These are phyloP conservation scores for Spiraea crenata DNA, from an alignment of 331 rosid species.

Conservation along the genomic window DNA sequence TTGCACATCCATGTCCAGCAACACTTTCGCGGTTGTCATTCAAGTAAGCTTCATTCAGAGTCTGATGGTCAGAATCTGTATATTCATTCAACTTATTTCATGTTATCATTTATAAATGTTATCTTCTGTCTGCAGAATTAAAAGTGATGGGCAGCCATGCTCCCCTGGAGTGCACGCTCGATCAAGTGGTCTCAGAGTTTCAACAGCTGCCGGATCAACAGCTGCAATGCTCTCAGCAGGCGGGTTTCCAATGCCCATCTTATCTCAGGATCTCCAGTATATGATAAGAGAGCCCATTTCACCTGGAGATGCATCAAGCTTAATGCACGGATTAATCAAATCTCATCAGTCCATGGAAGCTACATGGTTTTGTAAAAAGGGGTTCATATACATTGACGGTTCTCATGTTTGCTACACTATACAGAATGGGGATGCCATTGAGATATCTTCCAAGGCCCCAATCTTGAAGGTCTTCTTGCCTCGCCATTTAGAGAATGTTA, in stretches of 20 bases:
- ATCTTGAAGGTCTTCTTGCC: conserved; percentile 69
- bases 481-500: conserved; percentile 22
- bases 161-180: conserved; percentile 55
- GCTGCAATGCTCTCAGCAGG: conserved; percentile 97
- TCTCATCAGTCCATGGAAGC: conserved; percentile 45
- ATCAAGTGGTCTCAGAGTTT: conserved; percentile 90
- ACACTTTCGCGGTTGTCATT: conserved; percentile 75
- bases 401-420: conserved; percentile 52
- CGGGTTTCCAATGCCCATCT: conserved; percentile 69
- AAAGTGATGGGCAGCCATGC: conserved; percentile 41
- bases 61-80: not conserved
- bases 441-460: conserved; percentile 72
- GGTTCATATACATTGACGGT: conserved; percentile 72
- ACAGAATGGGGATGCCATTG: conserved; percentile 56
- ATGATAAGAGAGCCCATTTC: conserved; percentile 90
- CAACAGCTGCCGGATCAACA: conserved; percentile 90
- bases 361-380: conserved; percentile 60
- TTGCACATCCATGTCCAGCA: conserved; percentile 91
- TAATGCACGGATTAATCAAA: conserved; percentile 57
- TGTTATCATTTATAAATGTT: conserved; percentile 2
- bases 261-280: conserved; percentile 75
- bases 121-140: conserved; percentile 51
- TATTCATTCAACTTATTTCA: conserved; percentile 14
- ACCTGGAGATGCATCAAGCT: conserved; percentile 39
- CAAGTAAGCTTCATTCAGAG: conserved; percentile 39